A percentile compares a stretch with the other conserved stretches of the same genome.
phyloP scores from a whole-genome alignment of 1,284 basidiomycete species.

The Moesziomyces globuligerus region DNA sequence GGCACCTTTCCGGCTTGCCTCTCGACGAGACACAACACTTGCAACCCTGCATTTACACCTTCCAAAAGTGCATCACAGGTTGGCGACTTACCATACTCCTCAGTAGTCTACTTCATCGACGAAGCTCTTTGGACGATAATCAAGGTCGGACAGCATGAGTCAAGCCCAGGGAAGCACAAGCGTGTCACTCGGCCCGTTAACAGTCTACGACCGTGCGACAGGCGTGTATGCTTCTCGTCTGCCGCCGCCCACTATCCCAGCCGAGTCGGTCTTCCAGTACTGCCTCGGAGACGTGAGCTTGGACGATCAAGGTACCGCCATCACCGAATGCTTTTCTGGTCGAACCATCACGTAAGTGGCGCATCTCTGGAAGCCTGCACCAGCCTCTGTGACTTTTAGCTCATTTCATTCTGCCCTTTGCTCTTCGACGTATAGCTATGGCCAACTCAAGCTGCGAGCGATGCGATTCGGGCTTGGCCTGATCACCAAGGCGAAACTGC shows the following conservation, averaged over 20 bases:
- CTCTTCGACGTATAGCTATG: constrained; percentile 12
- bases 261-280: constrained; percentile 17
- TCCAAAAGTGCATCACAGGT: too few relatives aligned
- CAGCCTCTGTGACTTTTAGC: background rate
- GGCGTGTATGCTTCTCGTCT: constrained; percentile 19
- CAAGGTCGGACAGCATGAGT: constrained; percentile 19
- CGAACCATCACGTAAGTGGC: constrained; percentile 25
- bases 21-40: background rate
- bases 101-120: too few relatives aligned
- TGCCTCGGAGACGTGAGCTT: constrained; percentile 23
- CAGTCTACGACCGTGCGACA: constrained; percentile 13
- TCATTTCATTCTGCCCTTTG: background rate
- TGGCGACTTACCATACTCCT: too few relatives aligned
- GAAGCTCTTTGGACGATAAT: background rate
- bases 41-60: too few relatives aligned
- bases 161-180: background rate
- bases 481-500: constrained; percentile 32
- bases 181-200: constrained; percentile 14
- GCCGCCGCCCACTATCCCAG: constrained; percentile 13
- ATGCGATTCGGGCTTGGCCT: constrained; percentile 45
- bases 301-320: constrained; percentile 17
- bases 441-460: constrained; percentile 39
- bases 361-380: too few relatives aligned
- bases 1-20: constrained; percentile 3
- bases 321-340: constrained; percentile 24